phyloP scores from a whole-genome alignment of 495 filamentous ascomycete species.

The Penicillium cataractarum region DNA sequence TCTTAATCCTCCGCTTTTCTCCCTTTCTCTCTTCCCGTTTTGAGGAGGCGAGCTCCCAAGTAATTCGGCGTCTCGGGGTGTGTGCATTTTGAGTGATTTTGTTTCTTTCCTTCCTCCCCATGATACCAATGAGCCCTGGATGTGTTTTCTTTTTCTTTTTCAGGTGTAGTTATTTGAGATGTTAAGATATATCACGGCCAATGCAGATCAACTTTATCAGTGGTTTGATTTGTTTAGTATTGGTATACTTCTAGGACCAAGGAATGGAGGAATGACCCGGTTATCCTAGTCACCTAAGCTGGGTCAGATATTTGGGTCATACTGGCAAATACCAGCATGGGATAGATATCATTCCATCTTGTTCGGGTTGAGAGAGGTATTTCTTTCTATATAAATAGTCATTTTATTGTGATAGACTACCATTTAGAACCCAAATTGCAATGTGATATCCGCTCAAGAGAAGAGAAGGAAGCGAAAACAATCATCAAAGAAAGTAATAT shows the following conservation, averaged over 20 bases:
- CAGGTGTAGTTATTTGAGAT: conserved; percentile 24
- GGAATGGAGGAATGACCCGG: background rate
- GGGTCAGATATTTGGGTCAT: too few species aligned
- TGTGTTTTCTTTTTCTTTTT: conserved; percentile 20
- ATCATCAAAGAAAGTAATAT: conserved; percentile 5
- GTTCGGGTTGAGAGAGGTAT: too few species aligned
- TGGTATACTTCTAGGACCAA: background rate
- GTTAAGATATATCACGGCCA: conserved; percentile 27
- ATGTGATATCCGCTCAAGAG: conserved; percentile 15
- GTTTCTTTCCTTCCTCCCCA: conserved; percentile 16
- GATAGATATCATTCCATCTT: too few species aligned
- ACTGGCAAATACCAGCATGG: background rate
- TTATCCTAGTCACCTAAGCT: too few species aligned
- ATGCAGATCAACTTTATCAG: conserved; percentile 12
- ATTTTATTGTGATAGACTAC: background rate
- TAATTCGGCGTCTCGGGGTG: conserved; percentile 20
- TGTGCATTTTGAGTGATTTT: conserved; percentile 24
- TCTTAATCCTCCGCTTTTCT: background rate
- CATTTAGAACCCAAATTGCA: background rate
- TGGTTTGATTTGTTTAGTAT: background rate
- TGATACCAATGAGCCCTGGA: conserved; percentile 49
- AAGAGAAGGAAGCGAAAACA: conserved; percentile 2
- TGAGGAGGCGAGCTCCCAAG: background rate
- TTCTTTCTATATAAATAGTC: background rate
- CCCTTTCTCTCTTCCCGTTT: conserved; percentile 12